A percentile compares a stretch with the other conserved stretches of the same genome.
Conservation (phyloP, 192 early-diverging fungal genomes). For the Podila horticola region DNA sequence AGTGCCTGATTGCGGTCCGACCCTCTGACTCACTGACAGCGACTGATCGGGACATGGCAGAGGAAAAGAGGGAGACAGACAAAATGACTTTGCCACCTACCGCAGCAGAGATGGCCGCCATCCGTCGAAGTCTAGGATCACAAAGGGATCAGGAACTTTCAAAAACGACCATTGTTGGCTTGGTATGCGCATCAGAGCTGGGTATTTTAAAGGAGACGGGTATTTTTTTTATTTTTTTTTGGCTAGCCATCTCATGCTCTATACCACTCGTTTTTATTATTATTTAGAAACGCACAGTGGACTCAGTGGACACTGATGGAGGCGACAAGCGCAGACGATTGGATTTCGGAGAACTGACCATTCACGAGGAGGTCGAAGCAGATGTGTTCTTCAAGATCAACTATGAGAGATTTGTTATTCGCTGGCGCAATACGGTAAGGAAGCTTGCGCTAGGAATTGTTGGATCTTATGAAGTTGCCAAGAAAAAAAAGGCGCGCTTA, state of each 20-base stretch:
- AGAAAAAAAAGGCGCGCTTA: neutral
- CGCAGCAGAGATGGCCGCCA: slow-evolving; percentile 66
- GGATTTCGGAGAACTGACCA: slow-evolving; percentile 13
- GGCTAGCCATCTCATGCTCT: too few species aligned
- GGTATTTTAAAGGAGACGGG: too few species aligned
- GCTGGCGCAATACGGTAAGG: slow-evolving; percentile 68
- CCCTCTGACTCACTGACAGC: slow-evolving; percentile 69
- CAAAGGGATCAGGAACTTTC: slow-evolving; percentile 61
- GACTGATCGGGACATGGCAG: slow-evolving; percentile 68
- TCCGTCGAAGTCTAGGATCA: slow-evolving; percentile 58
- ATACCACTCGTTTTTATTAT: neutral
- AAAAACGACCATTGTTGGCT: slow-evolving; percentile 56
- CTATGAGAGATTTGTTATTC: slow-evolving; percentile 70
- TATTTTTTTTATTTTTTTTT: too few species aligned
- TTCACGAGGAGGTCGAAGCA: slow-evolving; percentile 60
- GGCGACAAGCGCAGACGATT: slow-evolving; percentile 25
- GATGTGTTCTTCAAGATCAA: slow-evolving; percentile 74
- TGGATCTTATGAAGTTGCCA: neutral
- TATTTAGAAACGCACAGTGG: slow-evolving; percentile 43
- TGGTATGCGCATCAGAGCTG: slow-evolving; percentile 43
- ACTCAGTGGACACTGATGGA: slow-evolving; percentile 8
- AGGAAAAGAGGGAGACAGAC: slow-evolving; percentile 65
- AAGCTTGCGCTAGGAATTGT: neutral
- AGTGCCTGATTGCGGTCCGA: slow-evolving; percentile 68
- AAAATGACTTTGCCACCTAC: slow-evolving; percentile 67